Evolutionary conservation across 1,284 basidiomycete genomes (phyloP).

Genomic region (Sanghuangporus sanghuang): DNA sequence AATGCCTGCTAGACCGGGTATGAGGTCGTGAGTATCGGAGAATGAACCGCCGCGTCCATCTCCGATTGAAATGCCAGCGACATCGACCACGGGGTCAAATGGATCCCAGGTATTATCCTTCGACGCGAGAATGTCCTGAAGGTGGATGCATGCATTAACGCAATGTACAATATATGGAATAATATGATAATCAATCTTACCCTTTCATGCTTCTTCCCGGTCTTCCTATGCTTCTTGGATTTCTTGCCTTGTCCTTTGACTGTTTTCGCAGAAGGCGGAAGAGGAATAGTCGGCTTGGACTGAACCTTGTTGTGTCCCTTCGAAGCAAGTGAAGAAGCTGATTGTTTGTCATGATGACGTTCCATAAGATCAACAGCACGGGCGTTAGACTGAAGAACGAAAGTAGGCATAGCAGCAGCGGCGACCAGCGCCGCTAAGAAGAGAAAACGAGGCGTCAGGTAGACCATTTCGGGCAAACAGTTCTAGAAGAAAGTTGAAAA

Average conservation of each 20-base stretch:
- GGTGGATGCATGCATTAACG: not conserved
- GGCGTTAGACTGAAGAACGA: slow-evolving; percentile 3
- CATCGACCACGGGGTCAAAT: slow-evolving; percentile 21
- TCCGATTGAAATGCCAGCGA: slow-evolving; percentile 24
- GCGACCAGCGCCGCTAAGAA: slow-evolving; percentile 15
- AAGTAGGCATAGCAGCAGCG: slow-evolving; percentile 6
- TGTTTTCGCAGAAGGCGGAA: not conserved
- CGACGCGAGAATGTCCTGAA: not conserved
- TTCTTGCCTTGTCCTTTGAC: not conserved
- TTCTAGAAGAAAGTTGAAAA: not conserved
- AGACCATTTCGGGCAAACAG: slow-evolving; percentile 5
- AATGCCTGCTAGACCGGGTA: slow-evolving; percentile 8
- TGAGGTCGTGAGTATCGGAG: not conserved
- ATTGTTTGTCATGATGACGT: slow-evolving; percentile 5
- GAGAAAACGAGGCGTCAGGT: slow-evolving; percentile 15
- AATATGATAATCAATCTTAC: not conserved
- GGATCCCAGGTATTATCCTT: slow-evolving; percentile 8
- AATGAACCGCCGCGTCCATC: slow-evolving; percentile 11
- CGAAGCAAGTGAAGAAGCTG: not conserved
- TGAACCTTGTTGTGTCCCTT: not conserved
- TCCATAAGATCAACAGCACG: slow-evolving; percentile 2
- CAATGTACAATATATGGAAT: not conserved
- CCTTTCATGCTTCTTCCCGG: not conserved
- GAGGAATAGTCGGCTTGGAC: not conserved
- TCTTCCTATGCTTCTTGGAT: not conserved